phyloP scores from a whole-genome alignment of 2,329 filamentous ascomycete species.

The Catunica adiposa region DNA sequence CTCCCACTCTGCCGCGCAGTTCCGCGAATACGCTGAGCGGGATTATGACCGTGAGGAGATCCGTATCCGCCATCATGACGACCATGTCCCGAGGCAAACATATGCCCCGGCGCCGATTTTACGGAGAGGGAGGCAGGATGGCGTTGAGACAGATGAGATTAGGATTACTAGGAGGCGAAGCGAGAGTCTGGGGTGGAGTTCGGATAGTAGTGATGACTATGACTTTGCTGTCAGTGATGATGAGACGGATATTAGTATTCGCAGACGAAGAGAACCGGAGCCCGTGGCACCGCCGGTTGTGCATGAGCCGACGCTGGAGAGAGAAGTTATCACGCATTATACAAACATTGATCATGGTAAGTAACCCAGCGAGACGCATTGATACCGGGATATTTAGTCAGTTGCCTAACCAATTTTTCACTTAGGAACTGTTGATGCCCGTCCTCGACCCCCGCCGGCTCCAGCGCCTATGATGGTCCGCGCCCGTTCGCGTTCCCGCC shows the following conservation, averaged over 20 bases:
- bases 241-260: background rate
- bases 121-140: background rate
- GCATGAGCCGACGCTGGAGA: conserved; percentile 62
- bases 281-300: conserved; percentile 44
- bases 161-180: background rate
- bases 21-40: background rate
- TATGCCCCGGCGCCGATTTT: background rate
- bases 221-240: background rate
- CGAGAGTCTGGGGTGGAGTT: background rate
- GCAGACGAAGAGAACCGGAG: background rate
- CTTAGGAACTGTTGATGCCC: conserved; percentile 18
- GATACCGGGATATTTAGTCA: too few species aligned
- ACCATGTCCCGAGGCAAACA: background rate
- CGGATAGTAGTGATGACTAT: background rate
- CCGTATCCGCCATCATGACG: background rate
- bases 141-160: background rate
- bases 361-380: too few species aligned
- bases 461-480: background rate
- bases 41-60: background rate
- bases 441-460: conserved; percentile 30
- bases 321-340: conserved; percentile 81
- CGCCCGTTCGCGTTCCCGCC: conserved; percentile 25
- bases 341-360: conserved; percentile 73
- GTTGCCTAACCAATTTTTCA: too few species aligned
- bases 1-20: background rate